phyloP scores from a whole-genome alignment of 176 grass and related monocot genomes.

The Areca catechu region DNA sequence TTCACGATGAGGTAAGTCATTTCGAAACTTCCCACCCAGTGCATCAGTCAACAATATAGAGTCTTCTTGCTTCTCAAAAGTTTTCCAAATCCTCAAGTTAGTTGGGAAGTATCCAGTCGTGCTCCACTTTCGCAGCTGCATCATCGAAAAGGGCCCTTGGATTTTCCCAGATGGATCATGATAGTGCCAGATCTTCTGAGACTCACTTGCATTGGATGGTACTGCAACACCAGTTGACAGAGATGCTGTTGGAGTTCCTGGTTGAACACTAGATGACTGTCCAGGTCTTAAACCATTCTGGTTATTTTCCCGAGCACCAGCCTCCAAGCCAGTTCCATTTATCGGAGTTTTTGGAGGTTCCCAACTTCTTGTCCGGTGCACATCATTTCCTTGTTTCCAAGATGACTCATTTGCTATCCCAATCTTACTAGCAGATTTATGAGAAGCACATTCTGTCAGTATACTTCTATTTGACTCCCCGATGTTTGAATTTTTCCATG shows the following conservation, averaged over 20 bases:
- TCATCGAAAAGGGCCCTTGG: slow-evolving; percentile 94
- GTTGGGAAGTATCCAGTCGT: slow-evolving; percentile 77
- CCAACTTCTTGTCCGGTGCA: slow-evolving; percentile 24
- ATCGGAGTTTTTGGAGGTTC: slow-evolving; percentile 16
- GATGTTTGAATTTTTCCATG: slow-evolving; percentile 38
- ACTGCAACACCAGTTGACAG: slow-evolving; percentile 19
- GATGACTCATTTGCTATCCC: slow-evolving; percentile 36
- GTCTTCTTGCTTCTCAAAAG: slow-evolving; percentile 77
- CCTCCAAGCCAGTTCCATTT: neutral
- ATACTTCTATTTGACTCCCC: slow-evolving; percentile 46
- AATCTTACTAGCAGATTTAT: slow-evolving; percentile 26
- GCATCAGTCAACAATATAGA: slow-evolving; percentile 77
- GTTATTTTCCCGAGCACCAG: slow-evolving; percentile 13
- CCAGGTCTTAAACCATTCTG: slow-evolving; percentile 4
- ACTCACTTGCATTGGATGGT: slow-evolving; percentile 41
- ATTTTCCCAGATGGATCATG: slow-evolving; percentile 76
- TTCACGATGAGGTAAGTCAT: slow-evolving; percentile 61
- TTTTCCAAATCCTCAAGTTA: slow-evolving; percentile 77
- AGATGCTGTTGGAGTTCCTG: slow-evolving; percentile 25
- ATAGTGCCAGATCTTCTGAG: slow-evolving; percentile 92
- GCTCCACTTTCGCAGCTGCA: slow-evolving; percentile 88
- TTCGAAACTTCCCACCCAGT: slow-evolving; percentile 74
- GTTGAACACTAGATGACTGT: slow-evolving; percentile 16
- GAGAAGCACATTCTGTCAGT: slow-evolving; percentile 32
- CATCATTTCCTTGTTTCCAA: slow-evolving; percentile 22